A percentile compares a stretch with the other conserved stretches of the same genome.
These are phyloP conservation scores for Melastoma malabathricum DNA, from an alignment of 345 rosid genomes.

Conservation along the genomic window DNA sequence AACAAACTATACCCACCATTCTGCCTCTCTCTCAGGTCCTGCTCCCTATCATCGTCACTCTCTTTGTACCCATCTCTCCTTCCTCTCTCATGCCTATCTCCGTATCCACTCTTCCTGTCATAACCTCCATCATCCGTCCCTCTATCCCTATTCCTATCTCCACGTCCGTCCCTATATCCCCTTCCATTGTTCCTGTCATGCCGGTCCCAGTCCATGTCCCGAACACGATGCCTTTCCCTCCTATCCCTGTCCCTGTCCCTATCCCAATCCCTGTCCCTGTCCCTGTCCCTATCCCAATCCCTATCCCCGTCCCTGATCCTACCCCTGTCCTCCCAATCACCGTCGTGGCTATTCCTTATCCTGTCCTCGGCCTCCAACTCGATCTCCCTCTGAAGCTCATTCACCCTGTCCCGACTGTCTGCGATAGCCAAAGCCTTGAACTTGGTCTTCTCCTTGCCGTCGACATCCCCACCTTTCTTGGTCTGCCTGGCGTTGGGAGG, in stretches of 20 bases:
- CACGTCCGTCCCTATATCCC: slow-evolving; percentile 9
- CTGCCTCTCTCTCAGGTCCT: slow-evolving; percentile 6
- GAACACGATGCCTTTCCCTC: slow-evolving; percentile 15
- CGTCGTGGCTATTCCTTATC: slow-evolving; percentile 5
- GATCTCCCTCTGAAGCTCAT: slow-evolving; percentile 52
- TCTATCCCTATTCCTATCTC: slow-evolving; percentile 14
- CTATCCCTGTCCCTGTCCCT: slow-evolving; percentile 13
- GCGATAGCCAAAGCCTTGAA: slow-evolving; percentile 56
- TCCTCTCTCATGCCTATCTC: slow-evolving; percentile 16
- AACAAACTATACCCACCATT: slow-evolving; percentile 8
- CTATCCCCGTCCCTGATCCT: slow-evolving; percentile 13
- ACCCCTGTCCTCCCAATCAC: slow-evolving; percentile 3
- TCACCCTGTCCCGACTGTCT: slow-evolving; percentile 54
- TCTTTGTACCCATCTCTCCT: slow-evolving; percentile 18
- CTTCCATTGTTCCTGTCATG: slow-evolving; percentile 8
- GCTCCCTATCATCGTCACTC: slow-evolving; percentile 9
- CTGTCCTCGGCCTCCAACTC: slow-evolving; percentile 35
- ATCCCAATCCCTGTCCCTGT: slow-evolving; percentile 15
- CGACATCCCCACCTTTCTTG: slow-evolving; percentile 15
- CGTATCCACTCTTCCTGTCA: slow-evolving; percentile 15
- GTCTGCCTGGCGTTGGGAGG: slow-evolving; percentile 35
- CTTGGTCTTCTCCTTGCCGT: slow-evolving; percentile 26
- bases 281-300: slow-evolving; percentile 14
- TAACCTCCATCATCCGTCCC: slow-evolving; percentile 18
- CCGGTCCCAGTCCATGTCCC: slow-evolving; percentile 11